Percentiles rank a stretch among this genome's conserved stretches.
phyloP scores from a whole-genome alignment of 2,329 filamentous ascomycete species.

The Exophiala xenobiotica region DNA sequence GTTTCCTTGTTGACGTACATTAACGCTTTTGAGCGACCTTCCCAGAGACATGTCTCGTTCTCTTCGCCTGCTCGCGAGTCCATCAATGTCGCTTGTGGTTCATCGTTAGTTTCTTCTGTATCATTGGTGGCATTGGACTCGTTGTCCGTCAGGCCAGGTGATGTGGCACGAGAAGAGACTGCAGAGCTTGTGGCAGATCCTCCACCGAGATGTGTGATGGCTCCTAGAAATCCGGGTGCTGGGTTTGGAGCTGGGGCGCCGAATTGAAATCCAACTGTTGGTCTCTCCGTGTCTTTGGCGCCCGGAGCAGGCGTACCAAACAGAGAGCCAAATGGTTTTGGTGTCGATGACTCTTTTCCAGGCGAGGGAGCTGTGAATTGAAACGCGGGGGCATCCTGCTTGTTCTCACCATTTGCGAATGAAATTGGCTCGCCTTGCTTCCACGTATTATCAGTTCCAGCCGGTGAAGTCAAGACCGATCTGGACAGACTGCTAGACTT shows the following conservation, averaged over 20 bases:
- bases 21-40: conserved; percentile 68
- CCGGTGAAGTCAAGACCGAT: conserved; percentile 26
- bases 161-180: conserved; percentile 45
- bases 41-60: conserved; percentile 68
- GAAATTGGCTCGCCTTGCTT: conserved; percentile 50
- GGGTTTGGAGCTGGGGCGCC: conserved; percentile 30
- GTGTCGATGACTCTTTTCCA: conserved; percentile 25
- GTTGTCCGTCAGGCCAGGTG: conserved; percentile 48
- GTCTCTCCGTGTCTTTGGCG: conserved; percentile 22
- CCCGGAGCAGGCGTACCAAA: conserved; percentile 32
- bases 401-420: conserved; percentile 39
- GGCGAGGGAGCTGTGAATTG: conserved; percentile 34
- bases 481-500: conserved; percentile 20
- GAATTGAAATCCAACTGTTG: conserved; percentile 42
- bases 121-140: conserved; percentile 40
- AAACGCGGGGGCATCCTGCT: conserved; percentile 31
- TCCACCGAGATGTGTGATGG: conserved; percentile 30
- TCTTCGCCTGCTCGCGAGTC: conserved; percentile 67
- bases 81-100: conserved; percentile 66
- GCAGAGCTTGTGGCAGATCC: conserved; percentile 39
- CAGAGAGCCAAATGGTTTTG: conserved; percentile 35
- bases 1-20: conserved; percentile 57
- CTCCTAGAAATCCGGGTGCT: conserved; percentile 30
- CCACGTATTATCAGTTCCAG: conserved; percentile 47
- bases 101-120: conserved; percentile 53